Evolutionary conservation across 75 land plant species (phyloP).

Genomic region (Adiantum capillusveneris): DNA sequence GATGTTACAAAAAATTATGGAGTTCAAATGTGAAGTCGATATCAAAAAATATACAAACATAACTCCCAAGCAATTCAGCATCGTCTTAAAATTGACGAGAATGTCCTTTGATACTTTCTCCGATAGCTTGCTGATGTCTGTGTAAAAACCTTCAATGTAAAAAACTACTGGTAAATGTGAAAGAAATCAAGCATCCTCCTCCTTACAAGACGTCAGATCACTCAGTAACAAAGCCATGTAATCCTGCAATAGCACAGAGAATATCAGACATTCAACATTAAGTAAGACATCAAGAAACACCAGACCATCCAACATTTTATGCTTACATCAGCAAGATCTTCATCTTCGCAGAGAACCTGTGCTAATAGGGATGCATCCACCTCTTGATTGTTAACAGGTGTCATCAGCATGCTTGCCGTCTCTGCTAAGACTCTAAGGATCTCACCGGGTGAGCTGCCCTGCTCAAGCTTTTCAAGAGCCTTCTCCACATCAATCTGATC

Average conservation of each 20-base stretch:
- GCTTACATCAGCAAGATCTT: conserved; percentile 23
- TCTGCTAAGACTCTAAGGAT: conserved; percentile 21
- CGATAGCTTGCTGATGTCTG: too few species aligned
- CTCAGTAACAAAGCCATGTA: neutral
- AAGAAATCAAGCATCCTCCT: neutral
- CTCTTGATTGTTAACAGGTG: conserved; percentile 1
- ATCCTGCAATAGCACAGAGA: conserved; percentile 1
- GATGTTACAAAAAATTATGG: too few species aligned
- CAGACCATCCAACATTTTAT: neutral
- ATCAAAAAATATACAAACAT: too few species aligned
- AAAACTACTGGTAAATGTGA: too few species aligned
- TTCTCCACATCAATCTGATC: conserved; percentile 22
- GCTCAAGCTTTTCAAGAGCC: conserved; percentile 19
- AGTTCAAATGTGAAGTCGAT: too few species aligned
- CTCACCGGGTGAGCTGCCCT: conserved; percentile 17
- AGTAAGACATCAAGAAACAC: neutral
- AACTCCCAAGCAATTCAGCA: too few species aligned
- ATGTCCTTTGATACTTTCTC: too few species aligned
- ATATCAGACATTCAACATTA: neutral
- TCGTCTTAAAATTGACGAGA: too few species aligned
- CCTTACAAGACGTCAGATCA: neutral
- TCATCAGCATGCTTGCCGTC: conserved; percentile 9
- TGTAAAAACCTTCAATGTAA: too few species aligned
- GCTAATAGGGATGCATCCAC: neutral
- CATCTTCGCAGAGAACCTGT: conserved; percentile 8